Evolutionary conservation across 306 rosid genomes (phyloP).

Genomic region (Astragalus glycyphyllos): DNA sequence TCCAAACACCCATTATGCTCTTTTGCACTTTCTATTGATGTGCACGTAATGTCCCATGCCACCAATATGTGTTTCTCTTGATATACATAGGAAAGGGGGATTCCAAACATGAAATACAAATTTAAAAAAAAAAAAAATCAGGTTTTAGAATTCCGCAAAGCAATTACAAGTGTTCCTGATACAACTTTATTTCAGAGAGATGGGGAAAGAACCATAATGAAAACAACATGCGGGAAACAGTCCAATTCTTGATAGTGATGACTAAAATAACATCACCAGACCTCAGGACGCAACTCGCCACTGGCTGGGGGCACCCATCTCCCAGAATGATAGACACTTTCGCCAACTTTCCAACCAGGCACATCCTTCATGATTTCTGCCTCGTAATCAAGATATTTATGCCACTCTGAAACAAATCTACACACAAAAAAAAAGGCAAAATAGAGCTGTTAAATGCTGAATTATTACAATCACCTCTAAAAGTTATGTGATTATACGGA

Average conservation of each 20-base stretch:
- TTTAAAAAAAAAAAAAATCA: conserved; percentile 31
- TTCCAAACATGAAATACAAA: conserved; percentile 21
- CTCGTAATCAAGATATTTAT: conserved; percentile 91
- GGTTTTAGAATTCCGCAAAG: conserved; percentile 34
- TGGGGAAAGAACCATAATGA: conserved; percentile 38
- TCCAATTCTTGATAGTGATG: conserved; percentile 35
- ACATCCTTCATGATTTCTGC: conserved; percentile 99
- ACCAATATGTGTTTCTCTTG: conserved; percentile 23
- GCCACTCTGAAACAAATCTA: conserved; percentile 97
- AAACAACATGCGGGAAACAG: conserved; percentile 40
- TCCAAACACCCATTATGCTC: neutral
- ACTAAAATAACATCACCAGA: conserved; percentile 72
- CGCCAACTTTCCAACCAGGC: conserved; percentile 99
- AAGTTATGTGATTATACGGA: conserved; percentile 5
- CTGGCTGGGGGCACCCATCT: conserved; percentile 97
- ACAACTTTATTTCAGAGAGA: conserved; percentile 64
- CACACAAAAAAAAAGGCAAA: conserved; percentile 30
- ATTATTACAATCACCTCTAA: neutral
- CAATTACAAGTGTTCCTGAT: conserved; percentile 40
- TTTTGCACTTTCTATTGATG: neutral
- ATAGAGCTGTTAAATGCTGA: conserved; percentile 13
- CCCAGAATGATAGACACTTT: conserved; percentile 86
- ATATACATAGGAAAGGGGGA: conserved; percentile 8
- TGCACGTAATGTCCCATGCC: neutral
- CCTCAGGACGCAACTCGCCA: conserved; percentile 93